Evolutionary conservation across 495 filamentous ascomycete species (phyloP).

Genomic region (Hypoxylon lenormandii): DNA sequence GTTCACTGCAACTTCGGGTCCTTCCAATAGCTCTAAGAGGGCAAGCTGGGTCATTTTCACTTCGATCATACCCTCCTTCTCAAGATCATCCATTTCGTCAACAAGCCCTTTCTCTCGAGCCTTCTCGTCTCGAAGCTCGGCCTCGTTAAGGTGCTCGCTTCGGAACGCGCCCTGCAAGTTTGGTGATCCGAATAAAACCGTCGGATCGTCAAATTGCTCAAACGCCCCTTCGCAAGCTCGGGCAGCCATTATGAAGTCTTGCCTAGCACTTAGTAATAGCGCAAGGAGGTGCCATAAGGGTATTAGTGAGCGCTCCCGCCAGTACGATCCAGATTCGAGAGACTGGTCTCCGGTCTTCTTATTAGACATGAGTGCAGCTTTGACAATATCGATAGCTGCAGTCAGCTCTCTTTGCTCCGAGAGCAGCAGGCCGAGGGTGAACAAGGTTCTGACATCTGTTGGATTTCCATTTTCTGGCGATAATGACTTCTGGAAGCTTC

Average conservation of each 20-base stretch:
- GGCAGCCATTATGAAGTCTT: conserved; percentile 82
- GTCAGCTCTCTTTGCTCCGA: conserved; percentile 83
- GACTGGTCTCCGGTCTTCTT: conserved; percentile 53
- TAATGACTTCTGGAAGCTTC: conserved; percentile 77
- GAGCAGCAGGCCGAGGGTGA: conserved; percentile 79
- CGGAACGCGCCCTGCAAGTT: conserved; percentile 59
- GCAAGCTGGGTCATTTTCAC: conserved; percentile 93
- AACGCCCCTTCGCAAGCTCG: conserved; percentile 89
- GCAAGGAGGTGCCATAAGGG: conserved; percentile 88
- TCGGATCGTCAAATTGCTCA: conserved; percentile 78
- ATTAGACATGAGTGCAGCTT: conserved; percentile 64
- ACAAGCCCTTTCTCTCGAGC: conserved; percentile 65
- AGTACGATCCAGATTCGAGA: conserved; percentile 56
- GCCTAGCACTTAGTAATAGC: conserved; percentile 83
- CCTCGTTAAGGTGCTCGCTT: conserved; percentile 68
- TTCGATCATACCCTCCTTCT: conserved; percentile 85
- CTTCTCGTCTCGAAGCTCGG: conserved; percentile 53
- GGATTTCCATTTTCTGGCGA: conserved; percentile 70
- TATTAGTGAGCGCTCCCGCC: conserved; percentile 69
- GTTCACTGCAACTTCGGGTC: conserved; percentile 83
- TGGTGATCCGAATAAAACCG: conserved; percentile 66
- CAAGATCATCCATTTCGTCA: conserved; percentile 77
- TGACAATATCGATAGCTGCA: conserved; percentile 80
- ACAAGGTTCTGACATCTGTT: conserved; percentile 76
- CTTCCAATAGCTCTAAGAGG: conserved; percentile 83